phyloP scores from a whole-genome alignment of 169 alveolate species.

The Plasmodium gaboni region DNA sequence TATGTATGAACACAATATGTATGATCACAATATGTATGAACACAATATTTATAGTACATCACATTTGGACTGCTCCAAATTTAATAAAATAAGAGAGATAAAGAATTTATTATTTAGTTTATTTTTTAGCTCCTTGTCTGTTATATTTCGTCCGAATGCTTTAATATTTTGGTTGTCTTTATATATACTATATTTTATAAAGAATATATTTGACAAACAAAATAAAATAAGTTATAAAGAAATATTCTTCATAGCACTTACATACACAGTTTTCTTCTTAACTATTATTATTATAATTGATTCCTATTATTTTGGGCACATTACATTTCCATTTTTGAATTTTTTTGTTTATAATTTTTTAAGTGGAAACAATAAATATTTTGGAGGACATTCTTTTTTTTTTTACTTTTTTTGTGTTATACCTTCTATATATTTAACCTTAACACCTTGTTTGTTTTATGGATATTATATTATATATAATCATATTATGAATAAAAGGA shows the following conservation, averaged over 20 bases:
- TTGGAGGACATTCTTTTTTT: slow-evolving; percentile 34
- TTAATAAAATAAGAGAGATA: background rate
- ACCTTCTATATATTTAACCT: slow-evolving; percentile 35
- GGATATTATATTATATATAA: background rate
- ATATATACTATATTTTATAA: slow-evolving; percentile 52
- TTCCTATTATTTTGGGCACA: slow-evolving; percentile 48
- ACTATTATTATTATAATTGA: slow-evolving; percentile 15
- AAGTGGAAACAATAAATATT: slow-evolving; percentile 34
- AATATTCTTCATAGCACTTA: slow-evolving; percentile 11
- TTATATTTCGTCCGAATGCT: slow-evolving; percentile 75
- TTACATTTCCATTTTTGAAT: slow-evolving; percentile 25
- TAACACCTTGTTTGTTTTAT: slow-evolving; percentile 37
- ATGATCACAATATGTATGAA: too few relatives aligned
- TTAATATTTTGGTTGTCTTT: slow-evolving; percentile 75
- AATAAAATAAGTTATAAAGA: slow-evolving; percentile 11
- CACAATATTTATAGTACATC: too few relatives aligned
- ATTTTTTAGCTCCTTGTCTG: slow-evolving; percentile 73
- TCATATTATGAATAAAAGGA: background rate
- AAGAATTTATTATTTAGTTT: slow-evolving; percentile 60
- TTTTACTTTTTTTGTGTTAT: slow-evolving; percentile 34
- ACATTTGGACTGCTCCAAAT: too few relatives aligned
- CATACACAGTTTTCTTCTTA: slow-evolving; percentile 24
- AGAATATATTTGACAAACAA: background rate
- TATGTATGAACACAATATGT: too few relatives aligned
- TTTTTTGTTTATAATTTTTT: slow-evolving; percentile 54